Conservation (phyloP, 495 filamentous ascomycete genomes). For the Aspergillus nanangensis region DNA sequence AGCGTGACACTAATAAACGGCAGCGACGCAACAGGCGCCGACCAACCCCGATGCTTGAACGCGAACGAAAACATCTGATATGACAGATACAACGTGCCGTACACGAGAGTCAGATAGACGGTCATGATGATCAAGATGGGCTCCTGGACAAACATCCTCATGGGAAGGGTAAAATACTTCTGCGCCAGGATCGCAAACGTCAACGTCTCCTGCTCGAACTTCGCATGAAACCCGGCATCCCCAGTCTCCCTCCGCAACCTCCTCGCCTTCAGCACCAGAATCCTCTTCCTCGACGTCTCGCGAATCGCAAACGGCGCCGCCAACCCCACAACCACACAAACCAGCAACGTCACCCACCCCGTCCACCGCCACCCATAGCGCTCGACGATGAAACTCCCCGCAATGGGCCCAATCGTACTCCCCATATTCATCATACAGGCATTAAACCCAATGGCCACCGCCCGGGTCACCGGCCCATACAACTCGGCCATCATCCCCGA, state of each 20-base stretch:
- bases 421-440: constrained; percentile 23
- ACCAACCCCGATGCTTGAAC: constrained; percentile 43
- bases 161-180: constrained; percentile 48
- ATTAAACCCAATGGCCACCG: constrained; percentile 18
- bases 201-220: constrained; percentile 43
- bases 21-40: constrained; percentile 29
- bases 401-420: constrained; percentile 23
- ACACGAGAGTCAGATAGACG: constrained; percentile 39
- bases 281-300: constrained; percentile 48
- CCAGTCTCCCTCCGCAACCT: constrained; percentile 47
- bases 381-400: constrained; percentile 21
- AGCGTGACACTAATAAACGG: constrained; percentile 52
- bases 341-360: constrained; percentile 49
- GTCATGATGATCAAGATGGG: constrained; percentile 48
- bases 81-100: constrained; percentile 50
- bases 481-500: constrained; percentile 28
- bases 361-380: constrained; percentile 50
- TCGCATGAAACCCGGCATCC: constrained; percentile 47
- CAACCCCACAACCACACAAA: constrained; percentile 45
- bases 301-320: constrained; percentile 50
- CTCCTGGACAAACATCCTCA: constrained; percentile 46
- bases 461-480: constrained; percentile 19
- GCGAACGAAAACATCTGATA: constrained; percentile 49
- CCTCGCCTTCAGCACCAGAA: constrained; percentile 44
- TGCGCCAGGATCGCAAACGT: constrained; percentile 30